Evolutionary conservation across 176 grass and related monocot species (phyloP), one percentile per base, ranked within the genome.

Genomic region (Pontederia paniculata): DNA sequence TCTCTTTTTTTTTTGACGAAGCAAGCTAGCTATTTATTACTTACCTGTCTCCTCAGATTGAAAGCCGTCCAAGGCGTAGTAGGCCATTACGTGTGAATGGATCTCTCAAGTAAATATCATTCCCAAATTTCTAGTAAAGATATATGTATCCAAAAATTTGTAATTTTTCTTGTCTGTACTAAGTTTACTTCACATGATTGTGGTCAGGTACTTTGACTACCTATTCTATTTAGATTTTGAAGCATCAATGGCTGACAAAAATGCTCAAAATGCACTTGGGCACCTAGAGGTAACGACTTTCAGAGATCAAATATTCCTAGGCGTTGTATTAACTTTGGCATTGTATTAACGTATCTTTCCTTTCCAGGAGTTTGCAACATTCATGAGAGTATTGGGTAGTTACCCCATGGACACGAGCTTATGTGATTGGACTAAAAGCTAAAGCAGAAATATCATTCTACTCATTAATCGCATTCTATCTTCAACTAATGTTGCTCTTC

Each of bases 221-320:
- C 78, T 85, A 46, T 95, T 89, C 67, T 95, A 95, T 49, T 85
- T 89, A 9, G 85, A 95, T 80, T 84, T 89, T 45, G 89, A 89
- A 47, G 78, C 81, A 17, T 95, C 89, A 61, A 86, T 95, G 89
- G 85, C 89, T 64, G 82, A 80, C 67, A 61, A 73, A 28, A 83
- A 80, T 72, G 77, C 86, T 76, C 71, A 76, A 49, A 82, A 91
- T 76, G 89, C 89, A 67, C 81, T 95, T 20, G 76, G 60, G 57
- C 83, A 89, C 73, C 67, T 95, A 67, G 75, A 89, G 89, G 85
- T 86, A 75, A 20, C 46, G 9, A 13, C 12, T 20, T 8, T 59
- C 20, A 42, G n/a, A 31, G 25, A 44, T 11, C 2, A 50, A n/a
- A 44, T 60, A 44, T 16, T 16, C 8, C 15, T 16, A 31, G 7